Evolutionary conservation across 371 early-diverging fungal species (phyloP).

Genomic region (Conidiobolus incongruus): DNA sequence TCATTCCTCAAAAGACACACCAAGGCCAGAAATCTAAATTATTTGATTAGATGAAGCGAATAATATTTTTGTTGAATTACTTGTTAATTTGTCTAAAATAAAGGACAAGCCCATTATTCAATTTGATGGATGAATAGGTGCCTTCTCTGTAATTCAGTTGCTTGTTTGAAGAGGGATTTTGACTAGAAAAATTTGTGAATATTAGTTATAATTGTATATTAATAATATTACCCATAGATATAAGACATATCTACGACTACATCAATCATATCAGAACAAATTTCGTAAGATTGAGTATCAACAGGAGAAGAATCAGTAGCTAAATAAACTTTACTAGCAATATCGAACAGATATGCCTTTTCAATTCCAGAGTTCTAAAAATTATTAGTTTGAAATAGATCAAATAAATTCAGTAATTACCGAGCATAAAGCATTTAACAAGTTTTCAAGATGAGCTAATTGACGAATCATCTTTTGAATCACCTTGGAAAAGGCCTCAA

Average conservation of each 20-base stretch:
- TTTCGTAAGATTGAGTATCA: conserved; percentile 75
- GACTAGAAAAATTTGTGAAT: too few relatives aligned
- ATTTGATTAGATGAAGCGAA: too few relatives aligned
- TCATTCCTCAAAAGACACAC: conserved; percentile 68
- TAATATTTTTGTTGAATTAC: too few relatives aligned
- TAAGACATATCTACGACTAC: conserved; percentile 65
- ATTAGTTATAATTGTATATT: too few relatives aligned
- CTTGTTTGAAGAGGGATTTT: too few relatives aligned
- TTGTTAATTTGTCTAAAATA: conserved; percentile 57
- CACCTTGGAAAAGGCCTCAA: conserved; percentile 87
- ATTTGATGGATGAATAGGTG: conserved; percentile 35
- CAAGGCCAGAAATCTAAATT: conserved; percentile 48
- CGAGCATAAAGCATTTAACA: conserved; percentile 81
- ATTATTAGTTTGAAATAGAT: too few relatives aligned
- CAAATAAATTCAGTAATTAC: too few relatives aligned
- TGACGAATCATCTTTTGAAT: conserved; percentile 78
- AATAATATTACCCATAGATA: conserved; percentile 42
- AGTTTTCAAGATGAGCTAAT: conserved; percentile 67
- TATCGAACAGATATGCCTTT: conserved; percentile 86
- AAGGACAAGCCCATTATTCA: conserved; percentile 63
- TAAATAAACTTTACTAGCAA: conserved; percentile 69
- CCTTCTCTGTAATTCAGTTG: conserved; percentile 9
- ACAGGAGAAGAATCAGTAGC: conserved; percentile 90
- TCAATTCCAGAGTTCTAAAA: conserved; percentile 90
- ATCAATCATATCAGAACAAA: conserved; percentile 89